phyloP scores from a whole-genome alignment of 371 early-diverging fungal genomes.

The Nosema bombycis region DNA sequence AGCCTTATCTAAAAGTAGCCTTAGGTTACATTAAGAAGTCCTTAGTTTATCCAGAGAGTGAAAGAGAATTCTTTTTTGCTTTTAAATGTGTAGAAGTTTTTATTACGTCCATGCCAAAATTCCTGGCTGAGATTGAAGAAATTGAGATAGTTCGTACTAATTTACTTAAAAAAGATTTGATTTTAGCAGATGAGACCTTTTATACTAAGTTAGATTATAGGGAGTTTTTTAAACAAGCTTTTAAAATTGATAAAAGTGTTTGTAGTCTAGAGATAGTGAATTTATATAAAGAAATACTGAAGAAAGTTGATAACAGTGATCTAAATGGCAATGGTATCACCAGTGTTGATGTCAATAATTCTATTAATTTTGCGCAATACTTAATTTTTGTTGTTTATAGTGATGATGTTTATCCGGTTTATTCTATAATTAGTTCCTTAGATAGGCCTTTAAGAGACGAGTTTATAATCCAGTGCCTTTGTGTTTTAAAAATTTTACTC shows the following conservation, averaged over 20 bases:
- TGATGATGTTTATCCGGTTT: neutral
- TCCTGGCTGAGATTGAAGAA: slow-evolving; percentile 47
- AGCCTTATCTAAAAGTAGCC: slow-evolving; percentile 38
- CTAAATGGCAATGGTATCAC: neutral
- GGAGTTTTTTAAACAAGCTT: slow-evolving; percentile 11
- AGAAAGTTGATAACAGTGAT: neutral
- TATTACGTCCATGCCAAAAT: slow-evolving; percentile 18
- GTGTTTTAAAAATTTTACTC: slow-evolving; percentile 18
- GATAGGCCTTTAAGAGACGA: slow-evolving; percentile 18
- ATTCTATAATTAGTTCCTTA: neutral
- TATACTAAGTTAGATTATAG: slow-evolving; percentile 17
- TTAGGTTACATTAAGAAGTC: slow-evolving; percentile 46
- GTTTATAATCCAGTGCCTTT: slow-evolving; percentile 18
- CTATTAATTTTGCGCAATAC: neutral
- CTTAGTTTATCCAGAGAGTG: slow-evolving; percentile 42
- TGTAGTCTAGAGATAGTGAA: neutral
- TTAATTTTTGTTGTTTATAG: neutral
- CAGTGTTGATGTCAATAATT: neutral
- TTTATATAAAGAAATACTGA: neutral
- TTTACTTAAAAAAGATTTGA: slow-evolving; percentile 51
- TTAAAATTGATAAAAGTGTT: neutral
- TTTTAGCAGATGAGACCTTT: slow-evolving; percentile 45
- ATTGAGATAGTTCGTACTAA: slow-evolving; percentile 40
- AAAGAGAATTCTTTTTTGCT: slow-evolving; percentile 56
- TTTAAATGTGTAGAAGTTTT: slow-evolving; percentile 49